Conservation (phyloP, 164 flowering plant genomes). For the Vitis riparia region DNA sequence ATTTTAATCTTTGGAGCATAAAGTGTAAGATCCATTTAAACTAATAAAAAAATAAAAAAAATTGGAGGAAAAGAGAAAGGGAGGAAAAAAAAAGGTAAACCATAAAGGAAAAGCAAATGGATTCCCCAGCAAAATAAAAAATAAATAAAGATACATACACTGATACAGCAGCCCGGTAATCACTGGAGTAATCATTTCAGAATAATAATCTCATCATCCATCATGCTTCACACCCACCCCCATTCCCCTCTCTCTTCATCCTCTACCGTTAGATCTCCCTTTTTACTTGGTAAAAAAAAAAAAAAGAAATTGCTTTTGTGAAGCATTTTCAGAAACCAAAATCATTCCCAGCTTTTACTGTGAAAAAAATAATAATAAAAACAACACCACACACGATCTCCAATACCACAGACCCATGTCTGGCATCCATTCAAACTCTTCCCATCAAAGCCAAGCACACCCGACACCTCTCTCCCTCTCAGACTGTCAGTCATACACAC, state of each 20-base stretch:
- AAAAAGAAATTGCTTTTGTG: too few relatives aligned
- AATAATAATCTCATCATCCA: constrained; percentile 48
- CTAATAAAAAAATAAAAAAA: too few relatives aligned
- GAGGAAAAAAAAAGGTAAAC: too few relatives aligned
- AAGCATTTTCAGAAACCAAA: constrained; percentile 24
- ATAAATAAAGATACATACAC: too few relatives aligned
- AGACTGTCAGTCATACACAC: background rate
- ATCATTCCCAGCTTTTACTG: constrained; percentile 36
- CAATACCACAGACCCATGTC: constrained; percentile 21
- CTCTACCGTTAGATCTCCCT: background rate
- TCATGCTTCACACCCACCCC: constrained; percentile 4
- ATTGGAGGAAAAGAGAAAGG: too few relatives aligned
- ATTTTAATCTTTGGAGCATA: too few relatives aligned
- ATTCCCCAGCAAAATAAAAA: too few relatives aligned
- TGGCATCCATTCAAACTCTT: constrained; percentile 27
- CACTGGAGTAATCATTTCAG: constrained; percentile 48
- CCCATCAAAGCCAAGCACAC: constrained; percentile 27
- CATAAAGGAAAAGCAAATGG: too few relatives aligned
- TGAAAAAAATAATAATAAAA: constrained; percentile 7
- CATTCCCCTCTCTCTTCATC: constrained; percentile 1
- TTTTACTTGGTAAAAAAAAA: too few relatives aligned
- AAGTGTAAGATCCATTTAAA: too few relatives aligned
- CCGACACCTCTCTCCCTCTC: constrained; percentile 20
- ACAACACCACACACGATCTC: constrained; percentile 3
- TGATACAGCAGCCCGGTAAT: constrained; percentile 19